phyloP scores from a whole-genome alignment of 2,329 filamentous ascomycete genomes.

The Diaporthe sp. region DNA sequence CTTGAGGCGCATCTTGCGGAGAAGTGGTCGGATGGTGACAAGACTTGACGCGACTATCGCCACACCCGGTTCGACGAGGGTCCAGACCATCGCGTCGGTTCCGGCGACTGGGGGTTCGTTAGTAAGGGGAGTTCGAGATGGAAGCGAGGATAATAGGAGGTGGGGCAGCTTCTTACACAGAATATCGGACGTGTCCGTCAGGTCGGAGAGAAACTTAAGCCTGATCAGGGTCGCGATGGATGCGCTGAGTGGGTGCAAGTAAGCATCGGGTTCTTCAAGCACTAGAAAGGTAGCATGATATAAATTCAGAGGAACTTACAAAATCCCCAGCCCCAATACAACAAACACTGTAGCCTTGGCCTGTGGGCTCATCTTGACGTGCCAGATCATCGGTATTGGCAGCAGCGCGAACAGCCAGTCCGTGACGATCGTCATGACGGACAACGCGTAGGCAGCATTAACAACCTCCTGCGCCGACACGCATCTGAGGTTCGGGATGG shows the following conservation, averaged over 20 bases:
- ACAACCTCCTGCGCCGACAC: constrained; percentile 60
- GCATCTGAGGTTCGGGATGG: constrained; percentile 58
- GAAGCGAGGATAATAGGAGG: background rate
- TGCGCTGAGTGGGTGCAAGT: constrained; percentile 52
- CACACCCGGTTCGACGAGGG: constrained; percentile 68
- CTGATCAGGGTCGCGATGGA: constrained; percentile 68
- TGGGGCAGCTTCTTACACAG: constrained; percentile 57
- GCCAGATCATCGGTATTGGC: constrained; percentile 68
- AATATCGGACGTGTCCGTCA: constrained; percentile 61
- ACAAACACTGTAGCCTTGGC: constrained; percentile 65
- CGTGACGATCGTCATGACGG: constrained; percentile 65
- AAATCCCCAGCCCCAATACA: constrained; percentile 64
- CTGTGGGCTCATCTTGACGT: constrained; percentile 65
- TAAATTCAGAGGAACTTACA: constrained; percentile 51
- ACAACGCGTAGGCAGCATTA: constrained; percentile 64
- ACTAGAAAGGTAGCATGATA: no score
- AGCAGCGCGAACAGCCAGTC: constrained; percentile 69
- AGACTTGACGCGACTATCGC: constrained; percentile 68
- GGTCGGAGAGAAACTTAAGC: constrained; percentile 61
- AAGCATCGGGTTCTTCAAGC: background rate
- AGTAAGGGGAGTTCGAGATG: background rate
- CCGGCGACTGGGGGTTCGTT: constrained; percentile 54
- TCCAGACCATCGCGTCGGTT: constrained; percentile 69
- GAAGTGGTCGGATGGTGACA: constrained; percentile 67
- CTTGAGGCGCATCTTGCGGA: constrained; percentile 61